Base-by-base conservation (phyloP, 2,329 filamentous ascomycete species). In the Fusarium gaditjirri region DNA sequence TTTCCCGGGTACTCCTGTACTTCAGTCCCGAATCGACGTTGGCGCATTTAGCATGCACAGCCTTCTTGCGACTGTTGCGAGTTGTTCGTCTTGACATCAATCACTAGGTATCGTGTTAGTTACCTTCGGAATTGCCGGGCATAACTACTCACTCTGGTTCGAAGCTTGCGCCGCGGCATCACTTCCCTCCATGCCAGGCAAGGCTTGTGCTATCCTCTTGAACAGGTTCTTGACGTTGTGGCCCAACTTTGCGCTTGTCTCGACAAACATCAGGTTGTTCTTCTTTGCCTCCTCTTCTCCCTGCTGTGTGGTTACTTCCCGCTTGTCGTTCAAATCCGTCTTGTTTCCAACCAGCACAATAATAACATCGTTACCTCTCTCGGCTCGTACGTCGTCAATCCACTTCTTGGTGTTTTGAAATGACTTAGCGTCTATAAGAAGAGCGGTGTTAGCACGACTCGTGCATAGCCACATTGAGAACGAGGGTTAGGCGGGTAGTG, bases 401-500 rank as follows among this genome's bases (percentile, higher is more conserved):
- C 97, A 99, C 88, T 99, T 99, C 80, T 95, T 91, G 60, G 96
- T 99, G 84, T 99, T 98, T 81, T 98, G 93, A 86, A 99, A 99
- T 29, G 94, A 97, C 84, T 98, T 98, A 72, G 93, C 92, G 82
- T 96, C 91, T 93, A 77, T 38, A 53, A 47, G 39, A 54, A 36
- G 44, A 41, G 23, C n/a, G 33, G 14, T 68, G 57, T 78, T 71
- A 78, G 76, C 49, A 61, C 47, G 53, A 62, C 65, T 66, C 64
- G 33, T 58, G 54, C 53, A 59, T 65, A 70, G 54, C 53, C 58
- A 43, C 58, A 70, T 42, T 65, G 53, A 41, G 29, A 53, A 52
- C 59, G 41, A 74, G 41, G 57, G 35, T 53, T 56, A 52, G 35
- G 33, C n/a, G 49, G 33, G 64, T 63, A 65, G 75, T 73, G 74